These are phyloP conservation scores for Cercospora beticola DNA, from an alignment of 2,329 filamentous ascomycete species.

Conservation along the genomic window DNA sequence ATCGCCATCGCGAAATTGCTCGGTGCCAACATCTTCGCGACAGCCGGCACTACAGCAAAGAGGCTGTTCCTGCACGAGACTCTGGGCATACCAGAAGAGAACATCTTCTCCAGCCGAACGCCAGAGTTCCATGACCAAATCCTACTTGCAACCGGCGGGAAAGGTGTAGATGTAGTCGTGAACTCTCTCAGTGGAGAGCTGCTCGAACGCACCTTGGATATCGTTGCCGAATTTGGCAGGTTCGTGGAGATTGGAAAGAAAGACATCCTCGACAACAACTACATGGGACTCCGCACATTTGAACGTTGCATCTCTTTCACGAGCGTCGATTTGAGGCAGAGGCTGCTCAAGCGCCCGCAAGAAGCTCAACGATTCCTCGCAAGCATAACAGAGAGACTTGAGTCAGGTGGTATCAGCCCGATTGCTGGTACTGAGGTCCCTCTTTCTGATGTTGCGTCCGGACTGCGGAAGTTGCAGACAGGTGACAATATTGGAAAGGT, in stretches of 20 bases:
- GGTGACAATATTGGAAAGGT: slow-evolving; percentile 14
- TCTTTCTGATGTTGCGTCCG: not conserved
- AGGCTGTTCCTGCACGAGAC: slow-evolving; percentile 23
- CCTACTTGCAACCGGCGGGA: not conserved
- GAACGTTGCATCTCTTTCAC: not conserved
- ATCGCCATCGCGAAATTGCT: slow-evolving; percentile 28
- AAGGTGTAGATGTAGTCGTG: slow-evolving; percentile 39
- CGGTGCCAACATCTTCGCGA: slow-evolving; percentile 32
- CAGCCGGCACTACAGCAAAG: slow-evolving; percentile 27
- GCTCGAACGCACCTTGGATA: slow-evolving; percentile 31
- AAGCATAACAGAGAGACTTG: not conserved
- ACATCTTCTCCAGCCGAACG: slow-evolving; percentile 37
- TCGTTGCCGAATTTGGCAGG: slow-evolving; percentile 34
- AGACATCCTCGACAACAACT: slow-evolving; percentile 20
- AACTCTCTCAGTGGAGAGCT: slow-evolving; percentile 32
- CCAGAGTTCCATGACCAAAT: slow-evolving; percentile 27
- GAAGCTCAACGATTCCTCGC: not conserved
- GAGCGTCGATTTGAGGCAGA: slow-evolving; percentile 2
- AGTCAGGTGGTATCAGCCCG: not conserved
- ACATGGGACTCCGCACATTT: slow-evolving; percentile 12
- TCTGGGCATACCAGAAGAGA: slow-evolving; percentile 31
- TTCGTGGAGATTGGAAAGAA: slow-evolving; percentile 34
- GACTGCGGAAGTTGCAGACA: slow-evolving; percentile 9
- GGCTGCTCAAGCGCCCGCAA: not conserved
- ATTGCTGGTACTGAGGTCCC: slow-evolving; percentile 1